Percentiles rank a stretch among this genome's conserved stretches.
Evolutionary conservation across 176 grass and related monocot genomes (phyloP).

Genomic region (Phoenix dactylifera): DNA sequence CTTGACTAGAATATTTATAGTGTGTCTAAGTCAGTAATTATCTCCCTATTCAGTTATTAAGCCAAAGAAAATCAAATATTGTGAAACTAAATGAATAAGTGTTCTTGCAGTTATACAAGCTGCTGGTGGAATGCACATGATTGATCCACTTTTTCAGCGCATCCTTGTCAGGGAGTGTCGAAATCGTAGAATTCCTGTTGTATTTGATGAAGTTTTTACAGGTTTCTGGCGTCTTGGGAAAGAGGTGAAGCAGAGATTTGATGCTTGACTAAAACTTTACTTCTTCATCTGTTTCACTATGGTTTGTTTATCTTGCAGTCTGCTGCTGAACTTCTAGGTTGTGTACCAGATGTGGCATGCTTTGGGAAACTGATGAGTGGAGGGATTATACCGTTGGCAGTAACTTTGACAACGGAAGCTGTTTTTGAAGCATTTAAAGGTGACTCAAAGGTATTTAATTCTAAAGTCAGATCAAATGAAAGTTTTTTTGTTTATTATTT

Average conservation of each 20-base stretch:
- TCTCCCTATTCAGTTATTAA: too few relatives aligned
- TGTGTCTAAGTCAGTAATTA: too few relatives aligned
- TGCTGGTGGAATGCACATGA: conserved; percentile 86
- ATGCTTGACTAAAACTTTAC: not conserved
- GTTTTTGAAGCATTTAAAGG: conserved; percentile 77
- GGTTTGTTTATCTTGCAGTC: conserved; percentile 35
- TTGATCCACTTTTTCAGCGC: conserved; percentile 87
- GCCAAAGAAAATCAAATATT: too few relatives aligned
- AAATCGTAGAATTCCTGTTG: conserved; percentile 66
- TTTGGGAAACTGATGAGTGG: conserved; percentile 96
- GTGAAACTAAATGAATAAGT: not conserved
- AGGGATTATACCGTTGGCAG: conserved; percentile 74
- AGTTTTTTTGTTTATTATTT: too few relatives aligned
- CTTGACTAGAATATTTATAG: too few relatives aligned
- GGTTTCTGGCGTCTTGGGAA: conserved; percentile 87
- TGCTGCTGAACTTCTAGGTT: conserved; percentile 71
- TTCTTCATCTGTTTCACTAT: not conserved
- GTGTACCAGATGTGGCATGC: conserved; percentile 78
- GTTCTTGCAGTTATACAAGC: conserved; percentile 70
- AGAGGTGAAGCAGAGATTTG: conserved; percentile 34
- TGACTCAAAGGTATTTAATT: conserved; percentile 61
- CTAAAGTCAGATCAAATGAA: too few relatives aligned
- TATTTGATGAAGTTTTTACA: conserved; percentile 94
- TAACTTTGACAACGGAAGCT: conserved; percentile 65
- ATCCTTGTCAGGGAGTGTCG: conserved; percentile 59